Base-by-base conservation (phyloP, 2,329 filamentous ascomycete genomes). In the Xylaria hypoxylon region DNA sequence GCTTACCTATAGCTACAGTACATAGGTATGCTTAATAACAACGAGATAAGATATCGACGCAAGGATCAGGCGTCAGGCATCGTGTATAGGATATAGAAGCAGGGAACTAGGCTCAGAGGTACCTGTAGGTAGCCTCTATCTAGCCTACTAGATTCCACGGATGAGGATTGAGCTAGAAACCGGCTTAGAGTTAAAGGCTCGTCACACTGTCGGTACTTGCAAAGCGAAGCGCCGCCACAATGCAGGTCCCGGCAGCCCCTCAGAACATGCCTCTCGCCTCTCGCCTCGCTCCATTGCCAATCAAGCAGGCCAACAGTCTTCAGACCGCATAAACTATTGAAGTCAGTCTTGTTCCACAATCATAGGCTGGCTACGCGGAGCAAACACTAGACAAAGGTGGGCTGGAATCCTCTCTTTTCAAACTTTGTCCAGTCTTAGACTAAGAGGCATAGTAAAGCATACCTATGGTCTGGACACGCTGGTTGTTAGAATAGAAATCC, bases 161-260 rank as follows among this genome's bases (percentile, higher is more conserved):
- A 40, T 28, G 45, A 57, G 28, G 33, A 51, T 57, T 24, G 48
- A 55, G 57, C 26, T 51, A 50, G 24, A 63, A 64, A 44, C 48
- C 48, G 52, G 48, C 35, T 56, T 38, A 28, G 47, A 55, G 58
- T 59, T 57, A 26, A 50, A 15, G 53, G 56, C 60, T 57, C 45
- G 55, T 64, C 64, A 67, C 42, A 45, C 42, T 45, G 35, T 64
- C 67, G 68, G 66, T 64, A 68, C 59, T 70, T 65, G 61, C 45
- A 62, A 62, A 60, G 57, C 45, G 35, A 53, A 57, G 47, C 40
- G 67, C 66, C 66, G 67, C 68, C 66, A 65, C 68, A 57, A 70
- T 69, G 68, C 68, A 70, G 68, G 67, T 70, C 66, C 68, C 31
- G 62, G 47, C n/a, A 68, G 42, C 24, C 24, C 47, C 57, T n/a